phyloP scores from a whole-genome alignment of 306 rosid species.

The Cucumis sativus region Cucumber_9930_V3 NC_026661.2:20237501-20238000 shows the following conservation, averaged over 20 bases:
- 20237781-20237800: neutral
- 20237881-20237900: too few species aligned
- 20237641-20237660: neutral
- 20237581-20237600: conserved; percentile 46
- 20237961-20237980: neutral
- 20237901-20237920: neutral
- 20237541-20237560: conserved; percentile 88
- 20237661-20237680: neutral
- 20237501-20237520: conserved; percentile 87
- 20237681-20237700: neutral
- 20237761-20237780: neutral
- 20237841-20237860: neutral
- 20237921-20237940: neutral
- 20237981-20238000: neutral
- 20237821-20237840: neutral
- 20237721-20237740: neutral
- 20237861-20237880: too few species aligned
- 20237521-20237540: conserved; percentile 65
- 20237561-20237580: conserved; percentile 63
- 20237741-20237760: neutral
- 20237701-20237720: neutral
- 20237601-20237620: neutral
- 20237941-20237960: neutral
- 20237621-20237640: neutral
- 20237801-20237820: neutral